Base-by-base conservation (phyloP, 163 green algal species). In the Chloroidium sp. region DNA sequence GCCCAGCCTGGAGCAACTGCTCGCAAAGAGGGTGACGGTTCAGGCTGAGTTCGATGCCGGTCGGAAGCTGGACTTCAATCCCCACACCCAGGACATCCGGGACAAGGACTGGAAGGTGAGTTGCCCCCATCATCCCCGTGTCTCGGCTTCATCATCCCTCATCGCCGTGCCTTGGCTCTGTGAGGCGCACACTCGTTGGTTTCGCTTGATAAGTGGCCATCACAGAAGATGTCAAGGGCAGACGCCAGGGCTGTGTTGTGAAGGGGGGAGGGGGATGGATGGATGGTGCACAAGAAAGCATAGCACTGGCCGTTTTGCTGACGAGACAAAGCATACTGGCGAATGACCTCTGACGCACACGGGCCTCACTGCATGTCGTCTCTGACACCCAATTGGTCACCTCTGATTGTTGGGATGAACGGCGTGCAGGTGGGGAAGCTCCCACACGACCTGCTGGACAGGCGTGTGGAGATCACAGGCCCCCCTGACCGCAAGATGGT, bases 401-500 rank as follows among this genome's bases (percentile, higher is more conserved):
- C 64, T 72, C 6, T 72, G 64, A 59, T 3, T 77, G 6, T 36
- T 36, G 36, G 36, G 36, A 36, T 36, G 36, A 36, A 36, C 36
- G 36, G 36, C 36, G 36, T 84, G 60, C 78, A 85, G 82, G 82
- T 93, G 67, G 89, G 88, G 0, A 81, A 85, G 1, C 87, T 92
- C 13, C 92, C 93, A 2, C 83, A 86, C 0, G 93, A 92, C 62
- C 83, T 97, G 69, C 85, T 88, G 64, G 93, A 97, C 84, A 86
- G 93, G 1, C 89, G 93, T 2, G 93, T 97, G 57, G 93, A 97
- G 87, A 97, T 97, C 82, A 97, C 93, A 6, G 92, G 92, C 4
- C 93, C 93, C 64, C 92, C 95, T n/a, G 92, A 96, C 76, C 84
- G 90, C 76, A 97, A 97, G 85, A 97, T 97, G 93, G 90, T 97